Evolutionary conservation across 1,139 yeast genomes (phyloP).

Genomic region (Pichia sp.): DNA sequence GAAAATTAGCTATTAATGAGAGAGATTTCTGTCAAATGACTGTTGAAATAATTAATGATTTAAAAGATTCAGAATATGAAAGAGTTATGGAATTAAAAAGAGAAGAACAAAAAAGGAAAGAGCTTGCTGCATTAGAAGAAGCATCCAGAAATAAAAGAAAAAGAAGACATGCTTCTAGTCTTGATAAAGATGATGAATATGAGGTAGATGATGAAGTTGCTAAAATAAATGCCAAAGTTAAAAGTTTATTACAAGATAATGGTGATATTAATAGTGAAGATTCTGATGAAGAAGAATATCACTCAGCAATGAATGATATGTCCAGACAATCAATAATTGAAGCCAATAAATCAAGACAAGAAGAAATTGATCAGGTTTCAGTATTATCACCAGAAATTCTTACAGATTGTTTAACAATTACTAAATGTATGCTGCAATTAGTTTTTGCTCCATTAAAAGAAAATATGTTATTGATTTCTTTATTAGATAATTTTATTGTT

Average conservation of each 20-base stretch:
- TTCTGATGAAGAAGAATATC: constrained; percentile 42
- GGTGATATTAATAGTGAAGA: constrained; percentile 26
- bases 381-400: constrained; percentile 45
- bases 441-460: constrained; percentile 59
- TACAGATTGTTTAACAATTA: constrained; percentile 60
- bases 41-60: constrained; percentile 80
- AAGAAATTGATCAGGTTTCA: constrained; percentile 30
- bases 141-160: constrained; percentile 12
- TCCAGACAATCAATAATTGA: constrained; percentile 25
- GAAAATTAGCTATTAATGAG: constrained; percentile 69
- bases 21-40: constrained; percentile 79
- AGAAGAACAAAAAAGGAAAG: constrained; percentile 24
- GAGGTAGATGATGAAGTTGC: constrained; percentile 13
- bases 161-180: constrained; percentile 20
- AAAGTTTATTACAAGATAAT: constrained; percentile 11
- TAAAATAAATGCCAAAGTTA: constrained; percentile 9
- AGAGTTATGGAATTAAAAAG: constrained; percentile 20
- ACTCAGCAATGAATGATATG: constrained; percentile 41
- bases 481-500: constrained; percentile 71
- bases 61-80: constrained; percentile 61
- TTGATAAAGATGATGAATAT: background rate
- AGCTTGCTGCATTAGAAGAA: constrained; percentile 11
- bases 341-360: constrained; percentile 27
- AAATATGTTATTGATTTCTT: constrained; percentile 63
- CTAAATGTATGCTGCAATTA: constrained; percentile 66